Evolutionary conservation across 306 rosid species (phyloP).

Genomic region (Malus sieversii): DNA sequence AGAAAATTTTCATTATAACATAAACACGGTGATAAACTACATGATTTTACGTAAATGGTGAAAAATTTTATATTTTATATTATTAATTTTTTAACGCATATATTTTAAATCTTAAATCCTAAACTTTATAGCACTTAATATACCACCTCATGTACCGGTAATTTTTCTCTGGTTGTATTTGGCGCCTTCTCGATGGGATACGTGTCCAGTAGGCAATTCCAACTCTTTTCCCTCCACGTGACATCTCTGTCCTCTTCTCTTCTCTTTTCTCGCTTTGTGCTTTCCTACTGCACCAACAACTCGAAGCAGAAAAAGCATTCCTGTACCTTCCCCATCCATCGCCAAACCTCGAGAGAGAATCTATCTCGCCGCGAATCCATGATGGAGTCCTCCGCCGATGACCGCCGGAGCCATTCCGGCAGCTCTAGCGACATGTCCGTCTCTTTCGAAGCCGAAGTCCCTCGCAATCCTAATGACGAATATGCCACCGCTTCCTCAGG

Average conservation of each 20-base stretch:
- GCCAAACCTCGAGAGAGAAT: neutral
- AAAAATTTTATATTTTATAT: no score
- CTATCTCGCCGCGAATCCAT: slow-evolving; percentile 7
- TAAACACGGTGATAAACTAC: no score
- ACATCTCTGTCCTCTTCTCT: neutral
- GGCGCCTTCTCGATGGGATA: neutral
- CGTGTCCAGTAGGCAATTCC: neutral
- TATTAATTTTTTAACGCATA: no score
- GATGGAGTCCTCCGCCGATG: slow-evolving; percentile 18
- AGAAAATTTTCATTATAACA: no score
- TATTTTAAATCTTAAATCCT: no score
- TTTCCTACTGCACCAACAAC: neutral
- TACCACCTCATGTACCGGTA: no score
- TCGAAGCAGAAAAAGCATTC: neutral
- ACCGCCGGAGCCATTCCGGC: slow-evolving; percentile 17
- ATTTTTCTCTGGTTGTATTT: neutral
- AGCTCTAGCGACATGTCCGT: slow-evolving; percentile 36
- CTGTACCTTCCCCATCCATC: neutral
- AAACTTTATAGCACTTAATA: no score
- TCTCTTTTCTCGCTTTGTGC: no score
- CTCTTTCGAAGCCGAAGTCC: slow-evolving; percentile 21
- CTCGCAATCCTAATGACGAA: neutral
- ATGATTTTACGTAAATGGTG: no score
- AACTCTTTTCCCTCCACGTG: neutral
- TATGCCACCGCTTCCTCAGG: slow-evolving; percentile 17